Base-by-base conservation (phyloP, 2,329 filamentous ascomycete species). In the Paracamarosporium sp. region DNA sequence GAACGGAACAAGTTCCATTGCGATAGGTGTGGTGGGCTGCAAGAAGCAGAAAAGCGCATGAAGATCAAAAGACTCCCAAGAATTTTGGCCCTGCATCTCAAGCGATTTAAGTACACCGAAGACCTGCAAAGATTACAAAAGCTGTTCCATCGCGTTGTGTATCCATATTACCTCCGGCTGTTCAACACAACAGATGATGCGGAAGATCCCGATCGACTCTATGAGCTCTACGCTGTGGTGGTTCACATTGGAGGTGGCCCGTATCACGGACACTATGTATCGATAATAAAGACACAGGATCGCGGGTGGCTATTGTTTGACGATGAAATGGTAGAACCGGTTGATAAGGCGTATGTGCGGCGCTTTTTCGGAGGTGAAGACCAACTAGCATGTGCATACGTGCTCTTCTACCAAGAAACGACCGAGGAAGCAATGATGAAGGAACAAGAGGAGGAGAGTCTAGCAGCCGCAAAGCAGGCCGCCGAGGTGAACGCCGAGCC, bases 1-100 rank as follows among this genome's bases (percentile, higher is more conserved):
- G 95, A 99, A 79, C 86, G 93, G 59, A 98, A 99, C 81, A 99
- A 99, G 74, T 99, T 99, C 66, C 94, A 99, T 73, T 99, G 95
- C 79, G 95, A 99, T 75, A 93, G 93, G 68, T 99, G 95, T 67
- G 95, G 95, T 52, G 95, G 95, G 2, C 81, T 99, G 54, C 95
- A 99, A 77, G 95, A 99, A 79, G 95, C 95, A 0, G 95, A 99
- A 77, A 99, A 98, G 82, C 87, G 95, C 63, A 99, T 99, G 95
- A 99, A 98, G 82, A 94, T 99, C 67, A 98, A 99, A 81, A 87
- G 91, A 52, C 80, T 98, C 71, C 95, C 95, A 4, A 93, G 92
- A 71, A 92, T 99, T 58, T 79, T 99, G 62, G 93, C 95, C 4
- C 81, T 99, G 56, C 95, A 99, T 73, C 80, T 99, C 61, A 99